Evolutionary conservation across 106 monocot species (phyloP).

Genomic region (Gastrodia elata): DNA sequence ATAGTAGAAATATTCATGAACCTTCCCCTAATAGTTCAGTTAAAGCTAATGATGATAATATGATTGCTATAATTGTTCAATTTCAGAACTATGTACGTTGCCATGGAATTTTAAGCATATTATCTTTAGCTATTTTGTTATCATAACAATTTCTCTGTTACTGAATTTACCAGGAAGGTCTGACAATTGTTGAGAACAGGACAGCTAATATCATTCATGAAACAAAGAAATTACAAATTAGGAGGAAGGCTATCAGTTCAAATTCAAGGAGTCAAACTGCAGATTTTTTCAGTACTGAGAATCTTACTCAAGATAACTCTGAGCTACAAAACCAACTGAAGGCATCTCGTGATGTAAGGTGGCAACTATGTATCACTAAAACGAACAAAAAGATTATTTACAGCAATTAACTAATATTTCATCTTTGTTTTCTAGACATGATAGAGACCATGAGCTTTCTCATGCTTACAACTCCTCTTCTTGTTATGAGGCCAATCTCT

Average conservation of each 20-base stretch:
- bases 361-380: constrained; percentile 28
- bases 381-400: background rate
- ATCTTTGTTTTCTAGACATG: background rate
- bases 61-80: too few species aligned
- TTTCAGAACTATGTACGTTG: too few species aligned
- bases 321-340: constrained; percentile 67
- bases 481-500: too few species aligned
- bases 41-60: too few species aligned
- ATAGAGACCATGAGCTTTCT: too few species aligned
- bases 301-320: constrained; percentile 15
- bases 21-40: too few species aligned
- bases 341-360: constrained; percentile 85
- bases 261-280: constrained; percentile 11
- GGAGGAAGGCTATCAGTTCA: constrained; percentile 48
- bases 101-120: too few species aligned
- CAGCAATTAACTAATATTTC: background rate
- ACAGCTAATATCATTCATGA: constrained; percentile 58
- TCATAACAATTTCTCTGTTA: background rate
- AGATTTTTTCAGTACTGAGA: constrained; percentile 2
- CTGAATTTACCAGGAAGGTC: constrained; percentile 48
- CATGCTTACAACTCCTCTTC: too few species aligned
- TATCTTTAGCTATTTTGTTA: background rate
- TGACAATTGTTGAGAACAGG: constrained; percentile 60
- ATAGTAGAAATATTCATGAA: too few species aligned
- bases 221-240: constrained; percentile 62